Evolutionary conservation across 257 asterid species (phyloP), one percentile per base, ranked within the genome.

Genomic region (Primulina tabacum): DNA sequence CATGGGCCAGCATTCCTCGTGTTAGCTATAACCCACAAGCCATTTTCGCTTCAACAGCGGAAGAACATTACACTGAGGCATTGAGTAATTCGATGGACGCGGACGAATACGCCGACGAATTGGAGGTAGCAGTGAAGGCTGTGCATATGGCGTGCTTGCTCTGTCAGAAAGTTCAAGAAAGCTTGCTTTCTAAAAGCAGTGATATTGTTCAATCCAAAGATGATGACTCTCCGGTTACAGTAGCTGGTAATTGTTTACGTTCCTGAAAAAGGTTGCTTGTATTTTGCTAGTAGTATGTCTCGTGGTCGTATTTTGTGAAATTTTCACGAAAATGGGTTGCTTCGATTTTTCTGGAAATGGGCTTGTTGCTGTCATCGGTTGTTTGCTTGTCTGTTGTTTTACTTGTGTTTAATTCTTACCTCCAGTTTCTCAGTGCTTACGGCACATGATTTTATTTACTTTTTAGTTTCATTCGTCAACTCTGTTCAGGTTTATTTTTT

Each of bases 91-190:
- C 82, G 30, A 52, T 64, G 75, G 69, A 68, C 11, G 11, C 69
- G 55, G 79, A 64, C 1, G 67, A 69, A 60, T 82, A 71, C 57
- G 69, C 85, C 47, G 24, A 71, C 26, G 96, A 90, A 64, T 24
- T 88, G 78, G 87, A 86, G 71, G 78, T 90, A 24, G 96, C 94
- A 1, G 97, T 88, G 8, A 90, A 85, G 79, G 97, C 94, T 21
- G 97, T 90, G 26, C 97, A 90, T 58, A 72, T 90, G 96, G 92
- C 97, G 20, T 83, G 84, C 50, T 77, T 83, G 84, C 83, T 88
- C 32, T 90, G 96, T 70, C 82, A 82, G 75, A 76, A 76, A 71
- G 84, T 88, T 69, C 97, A 88, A 67, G 68, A 82, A 37, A 75
- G 61, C 29, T 66, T 90, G 78, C 61, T 88, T 73, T 66, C 71